A percentile compares a stretch with the other conserved stretches of the same genome.
Evolutionary conservation across 257 asterid species (phyloP).

Genomic region (Echites panduratus): DNA sequence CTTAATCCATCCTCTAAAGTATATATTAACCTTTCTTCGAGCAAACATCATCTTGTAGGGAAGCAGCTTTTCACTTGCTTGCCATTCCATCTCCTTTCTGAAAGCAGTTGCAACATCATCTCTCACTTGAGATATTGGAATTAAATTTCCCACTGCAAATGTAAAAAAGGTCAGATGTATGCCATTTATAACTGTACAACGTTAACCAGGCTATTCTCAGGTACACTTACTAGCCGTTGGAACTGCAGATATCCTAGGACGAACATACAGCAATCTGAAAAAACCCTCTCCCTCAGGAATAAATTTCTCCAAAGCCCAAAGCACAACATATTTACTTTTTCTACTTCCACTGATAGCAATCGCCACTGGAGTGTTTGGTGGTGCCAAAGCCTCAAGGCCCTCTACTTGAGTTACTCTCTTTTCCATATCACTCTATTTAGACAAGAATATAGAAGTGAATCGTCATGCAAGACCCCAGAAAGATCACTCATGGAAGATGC

Average conservation of each 20-base stretch:
- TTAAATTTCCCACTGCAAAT: conserved; percentile 63
- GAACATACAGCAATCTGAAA: conserved; percentile 66
- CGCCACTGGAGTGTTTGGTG: conserved; percentile 33
- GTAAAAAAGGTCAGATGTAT: not conserved
- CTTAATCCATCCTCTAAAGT: not conserved
- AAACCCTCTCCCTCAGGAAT: conserved; percentile 55
- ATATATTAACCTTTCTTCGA: conserved; percentile 43
- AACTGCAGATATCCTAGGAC: conserved; percentile 45
- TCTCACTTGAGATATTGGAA: conserved; percentile 68
- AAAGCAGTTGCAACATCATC: conserved; percentile 72
- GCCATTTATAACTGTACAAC: not conserved
- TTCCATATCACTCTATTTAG: conserved; percentile 25
- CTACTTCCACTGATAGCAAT: conserved; percentile 59
- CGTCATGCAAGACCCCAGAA: not conserved
- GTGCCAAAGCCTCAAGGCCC: conserved; percentile 25
- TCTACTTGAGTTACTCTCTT: conserved; percentile 19
- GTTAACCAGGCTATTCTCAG: not conserved
- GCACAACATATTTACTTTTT: conserved; percentile 49
- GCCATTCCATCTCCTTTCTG: conserved; percentile 64
- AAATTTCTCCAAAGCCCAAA: conserved; percentile 91
- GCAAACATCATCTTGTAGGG: conserved; percentile 61
- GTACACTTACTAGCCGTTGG: conserved; percentile 79
- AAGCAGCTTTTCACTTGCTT: conserved; percentile 54
- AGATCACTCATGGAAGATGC: not conserved
- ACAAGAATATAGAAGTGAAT: not conserved